Conservation (phyloP, 2,329 filamentous ascomycete species). For the Hypoxylon sp. region DNA sequence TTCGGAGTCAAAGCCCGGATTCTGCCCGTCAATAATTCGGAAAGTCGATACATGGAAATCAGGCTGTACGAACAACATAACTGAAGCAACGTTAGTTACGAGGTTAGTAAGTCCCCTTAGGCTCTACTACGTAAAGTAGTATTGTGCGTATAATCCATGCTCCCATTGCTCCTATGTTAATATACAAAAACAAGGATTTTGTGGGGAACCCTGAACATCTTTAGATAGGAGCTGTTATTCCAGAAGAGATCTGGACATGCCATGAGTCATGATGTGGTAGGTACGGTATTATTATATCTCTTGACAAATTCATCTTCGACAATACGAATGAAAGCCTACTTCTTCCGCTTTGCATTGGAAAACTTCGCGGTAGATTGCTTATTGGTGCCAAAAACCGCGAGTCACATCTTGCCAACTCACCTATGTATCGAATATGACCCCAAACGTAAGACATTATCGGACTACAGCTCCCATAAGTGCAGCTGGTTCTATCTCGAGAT, state of each 20-base stretch:
- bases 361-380: constrained; percentile 18
- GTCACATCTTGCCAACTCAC: constrained; percentile 42
- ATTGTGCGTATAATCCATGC: constrained; percentile 18
- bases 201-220: constrained; percentile 33
- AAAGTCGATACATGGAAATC: constrained; percentile 30
- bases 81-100: constrained; percentile 32
- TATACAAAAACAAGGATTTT: constrained; percentile 29
- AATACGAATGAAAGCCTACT: constrained; percentile 27
- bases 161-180: constrained; percentile 29
- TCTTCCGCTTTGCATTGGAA: constrained; percentile 1
- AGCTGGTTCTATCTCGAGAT: constrained; percentile 22
- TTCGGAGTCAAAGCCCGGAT: constrained; percentile 28
- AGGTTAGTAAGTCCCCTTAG: constrained; percentile 32
- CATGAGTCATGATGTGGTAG: constrained; percentile 33
- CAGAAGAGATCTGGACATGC: constrained; percentile 8
- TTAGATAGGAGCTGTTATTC: constrained; percentile 1
- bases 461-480: constrained; percentile 24
- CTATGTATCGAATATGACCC: constrained; percentile 17
- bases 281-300: constrained; percentile 27
- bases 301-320: constrained; percentile 24
- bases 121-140: constrained; percentile 25
- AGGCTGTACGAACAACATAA: constrained; percentile 31
- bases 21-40: constrained; percentile 3
- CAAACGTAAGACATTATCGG: constrained; percentile 27
- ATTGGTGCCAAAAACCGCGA: constrained; percentile 28